These are phyloP conservation scores for Gillenia trifoliata DNA, from an alignment of 306 rosid species.

Conservation along the genomic window DNA sequence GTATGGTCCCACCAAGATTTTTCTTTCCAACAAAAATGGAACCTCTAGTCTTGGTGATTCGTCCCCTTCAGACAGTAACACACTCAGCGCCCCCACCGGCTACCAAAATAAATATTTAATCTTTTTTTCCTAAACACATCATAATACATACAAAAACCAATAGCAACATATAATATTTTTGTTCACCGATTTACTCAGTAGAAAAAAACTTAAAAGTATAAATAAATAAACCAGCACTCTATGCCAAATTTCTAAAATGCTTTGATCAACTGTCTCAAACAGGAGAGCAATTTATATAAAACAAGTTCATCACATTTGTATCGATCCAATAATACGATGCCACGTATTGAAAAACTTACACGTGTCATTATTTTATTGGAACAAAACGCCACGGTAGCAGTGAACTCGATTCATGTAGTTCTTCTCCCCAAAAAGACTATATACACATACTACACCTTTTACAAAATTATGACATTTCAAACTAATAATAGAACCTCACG, in stretches of 20 bases:
- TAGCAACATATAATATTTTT: background rate
- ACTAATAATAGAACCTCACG: too few relatives aligned
- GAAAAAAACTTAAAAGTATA: background rate
- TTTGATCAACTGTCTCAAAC: too few relatives aligned
- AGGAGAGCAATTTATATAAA: too few relatives aligned
- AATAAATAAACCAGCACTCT: background rate
- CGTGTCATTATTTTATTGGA: too few relatives aligned
- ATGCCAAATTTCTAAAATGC: background rate
- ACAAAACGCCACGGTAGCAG: too few relatives aligned
- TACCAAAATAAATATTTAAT: background rate
- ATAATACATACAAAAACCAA: background rate
- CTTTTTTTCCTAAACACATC: background rate
- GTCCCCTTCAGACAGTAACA: background rate
- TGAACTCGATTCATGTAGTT: too few relatives aligned
- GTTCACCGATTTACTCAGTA: background rate
- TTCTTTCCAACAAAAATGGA: conserved; percentile 19
- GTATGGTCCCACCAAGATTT: conserved; percentile 12
- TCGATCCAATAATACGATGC: too few relatives aligned
- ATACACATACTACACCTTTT: too few relatives aligned
- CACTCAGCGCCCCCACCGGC: background rate
- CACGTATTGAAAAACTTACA: too few relatives aligned
- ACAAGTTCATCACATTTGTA: too few relatives aligned
- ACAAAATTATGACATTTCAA: too few relatives aligned
- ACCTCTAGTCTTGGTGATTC: conserved; percentile 2
- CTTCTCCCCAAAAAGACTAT: too few relatives aligned